phyloP scores from a whole-genome alignment of 2,329 filamentous ascomycete genomes.

The Diplodia seriata region DNA sequence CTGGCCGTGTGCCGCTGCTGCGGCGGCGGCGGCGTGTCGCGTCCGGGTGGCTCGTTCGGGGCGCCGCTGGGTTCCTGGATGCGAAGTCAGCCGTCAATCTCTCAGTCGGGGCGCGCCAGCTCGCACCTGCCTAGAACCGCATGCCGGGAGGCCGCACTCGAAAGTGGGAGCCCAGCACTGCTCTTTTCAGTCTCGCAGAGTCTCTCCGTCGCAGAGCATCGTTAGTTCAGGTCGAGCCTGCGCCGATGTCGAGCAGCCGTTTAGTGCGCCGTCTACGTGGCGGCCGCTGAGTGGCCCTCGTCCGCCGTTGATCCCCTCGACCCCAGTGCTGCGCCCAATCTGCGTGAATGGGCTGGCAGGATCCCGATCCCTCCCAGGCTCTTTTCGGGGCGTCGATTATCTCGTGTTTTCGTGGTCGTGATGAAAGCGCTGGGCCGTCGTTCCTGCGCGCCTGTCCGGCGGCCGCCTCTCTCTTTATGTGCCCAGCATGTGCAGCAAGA shows the following conservation, averaged over 20 bases:
- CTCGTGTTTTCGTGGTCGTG: conserved; percentile 14
- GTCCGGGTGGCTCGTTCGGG: neutral
- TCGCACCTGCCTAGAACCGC: conserved; percentile 24
- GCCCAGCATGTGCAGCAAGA: conserved; percentile 9
- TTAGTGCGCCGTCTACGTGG: conserved; percentile 45
- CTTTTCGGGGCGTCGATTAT: conserved; percentile 18
- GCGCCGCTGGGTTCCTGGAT: neutral
- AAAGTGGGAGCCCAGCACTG: conserved; percentile 21
- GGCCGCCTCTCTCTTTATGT: conserved; percentile 27
- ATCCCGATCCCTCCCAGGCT: conserved; percentile 34
- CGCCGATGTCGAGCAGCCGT: conserved; percentile 30
- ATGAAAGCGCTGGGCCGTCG: neutral
- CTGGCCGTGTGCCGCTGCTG: conserved; percentile 8
- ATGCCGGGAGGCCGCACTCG: conserved; percentile 9
- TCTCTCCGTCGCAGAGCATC: conserved; percentile 29
- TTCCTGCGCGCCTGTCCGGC: conserved; percentile 1
- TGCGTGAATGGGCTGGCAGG: conserved; percentile 36
- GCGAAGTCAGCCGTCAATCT: conserved; percentile 10
- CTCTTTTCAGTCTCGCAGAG: conserved; percentile 32
- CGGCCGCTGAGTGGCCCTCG: conserved; percentile 52
- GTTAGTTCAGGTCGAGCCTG: conserved; percentile 32
- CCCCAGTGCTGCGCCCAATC: conserved; percentile 37
- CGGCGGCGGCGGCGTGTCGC: neutral
- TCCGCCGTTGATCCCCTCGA: conserved; percentile 44
- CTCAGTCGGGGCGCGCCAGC: neutral